These are phyloP conservation scores for Clathrospora elynae DNA, from an alignment of 2,329 filamentous ascomycete genomes.

Conservation along the genomic window DNA sequence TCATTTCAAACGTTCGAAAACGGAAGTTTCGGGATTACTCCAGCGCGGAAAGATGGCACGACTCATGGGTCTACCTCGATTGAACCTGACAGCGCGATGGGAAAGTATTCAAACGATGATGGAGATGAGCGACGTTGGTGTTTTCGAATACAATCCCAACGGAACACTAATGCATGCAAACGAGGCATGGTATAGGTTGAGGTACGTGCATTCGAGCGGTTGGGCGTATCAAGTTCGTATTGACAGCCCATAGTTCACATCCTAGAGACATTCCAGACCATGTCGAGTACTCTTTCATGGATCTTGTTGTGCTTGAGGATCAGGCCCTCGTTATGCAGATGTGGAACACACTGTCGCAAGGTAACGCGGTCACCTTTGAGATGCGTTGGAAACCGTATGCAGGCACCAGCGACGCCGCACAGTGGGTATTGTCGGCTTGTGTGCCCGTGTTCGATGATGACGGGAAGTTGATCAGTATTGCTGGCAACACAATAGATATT, in stretches of 20 bases:
- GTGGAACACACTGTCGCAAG: conserved; percentile 38
- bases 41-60: conserved; percentile 6
- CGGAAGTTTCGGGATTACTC: conserved; percentile 10
- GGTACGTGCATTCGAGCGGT: conserved; percentile 8
- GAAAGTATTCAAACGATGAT: conserved; percentile 40
- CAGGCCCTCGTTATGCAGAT: conserved; percentile 32
- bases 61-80: conserved; percentile 11
- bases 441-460: conserved; percentile 38
- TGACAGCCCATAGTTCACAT: conserved; percentile 25
- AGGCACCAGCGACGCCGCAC: conserved; percentile 18
- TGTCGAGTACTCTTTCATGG: conserved; percentile 38
- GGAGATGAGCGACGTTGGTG: conserved; percentile 45
- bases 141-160: conserved; percentile 37
- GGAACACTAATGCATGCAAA: conserved; percentile 39
- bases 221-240: not conserved
- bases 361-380: conserved; percentile 39
- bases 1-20: conserved; percentile 14
- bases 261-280: conserved; percentile 27
- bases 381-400: conserved; percentile 41
- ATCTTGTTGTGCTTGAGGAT: conserved; percentile 37
- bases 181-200: conserved; percentile 37
- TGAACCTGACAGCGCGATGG: conserved; percentile 30
- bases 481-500: conserved; percentile 42
- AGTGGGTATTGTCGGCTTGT: conserved; percentile 40
- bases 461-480: conserved; percentile 34